A percentile compares a stretch with the other conserved stretches of the same genome.
Evolutionary conservation across 2,329 filamentous ascomycete species (phyloP).

Genomic region (Aciculosporium take): DNA sequence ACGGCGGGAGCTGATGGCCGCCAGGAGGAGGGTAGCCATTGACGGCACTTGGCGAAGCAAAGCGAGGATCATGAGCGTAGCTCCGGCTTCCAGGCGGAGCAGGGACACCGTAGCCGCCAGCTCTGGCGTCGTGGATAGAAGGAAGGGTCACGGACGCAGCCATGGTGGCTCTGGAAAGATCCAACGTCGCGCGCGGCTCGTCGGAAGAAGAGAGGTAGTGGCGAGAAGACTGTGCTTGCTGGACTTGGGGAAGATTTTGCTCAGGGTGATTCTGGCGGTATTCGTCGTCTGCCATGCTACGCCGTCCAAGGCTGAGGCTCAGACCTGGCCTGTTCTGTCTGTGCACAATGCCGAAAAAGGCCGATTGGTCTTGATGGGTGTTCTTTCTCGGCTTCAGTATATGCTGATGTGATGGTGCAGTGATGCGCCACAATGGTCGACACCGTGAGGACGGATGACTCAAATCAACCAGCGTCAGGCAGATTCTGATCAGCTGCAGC

Average conservation of each 20-base stretch:
- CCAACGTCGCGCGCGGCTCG: constrained; percentile 9
- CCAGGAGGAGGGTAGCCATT: constrained; percentile 33
- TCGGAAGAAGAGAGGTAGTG: constrained; percentile 4
- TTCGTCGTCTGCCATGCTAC: constrained; percentile 26
- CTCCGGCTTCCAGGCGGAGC: constrained; percentile 18
- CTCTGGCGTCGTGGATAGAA: constrained; percentile 33
- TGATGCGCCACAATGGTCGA: background rate
- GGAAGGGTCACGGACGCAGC: constrained; percentile 32
- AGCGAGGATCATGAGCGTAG: constrained; percentile 22
- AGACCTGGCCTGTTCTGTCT: constrained; percentile 14
- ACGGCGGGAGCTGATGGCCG: constrained; percentile 15
- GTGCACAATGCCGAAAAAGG: constrained; percentile 9
- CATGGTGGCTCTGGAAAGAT: constrained; percentile 21
- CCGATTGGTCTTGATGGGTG: constrained; percentile 6
- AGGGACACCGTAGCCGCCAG: constrained; percentile 20
- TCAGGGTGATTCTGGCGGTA: constrained; percentile 24
- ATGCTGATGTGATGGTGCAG: constrained; percentile 5
- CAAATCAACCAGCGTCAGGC: background rate
- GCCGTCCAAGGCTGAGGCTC: constrained; percentile 10
- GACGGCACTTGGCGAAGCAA: constrained; percentile 28
- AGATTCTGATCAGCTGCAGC: background rate
- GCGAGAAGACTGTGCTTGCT: constrained; percentile 4
- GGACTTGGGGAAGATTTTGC: constrained; percentile 22
- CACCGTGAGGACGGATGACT: background rate
- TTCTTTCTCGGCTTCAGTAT: background rate